phyloP scores from a whole-genome alignment of 768 basidiomycete genomes.

The Russula sp. region DNA sequence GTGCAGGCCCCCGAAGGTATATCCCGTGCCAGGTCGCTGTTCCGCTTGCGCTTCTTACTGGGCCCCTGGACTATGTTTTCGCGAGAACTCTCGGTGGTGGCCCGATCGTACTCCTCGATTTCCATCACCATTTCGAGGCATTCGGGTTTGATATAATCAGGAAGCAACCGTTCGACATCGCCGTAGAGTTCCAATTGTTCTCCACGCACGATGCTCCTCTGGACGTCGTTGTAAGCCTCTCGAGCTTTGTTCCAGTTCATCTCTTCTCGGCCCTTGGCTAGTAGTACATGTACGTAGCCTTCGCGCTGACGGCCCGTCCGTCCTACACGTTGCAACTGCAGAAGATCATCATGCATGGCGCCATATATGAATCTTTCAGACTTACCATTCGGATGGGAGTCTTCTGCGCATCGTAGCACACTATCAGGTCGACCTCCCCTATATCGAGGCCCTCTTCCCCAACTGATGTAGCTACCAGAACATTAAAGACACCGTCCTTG shows the following conservation, averaged over 20 bases:
- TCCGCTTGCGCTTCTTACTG: slow-evolving; percentile 58
- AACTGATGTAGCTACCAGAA: slow-evolving; percentile 91
- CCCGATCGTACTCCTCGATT: slow-evolving; percentile 60
- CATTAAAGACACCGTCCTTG: slow-evolving; percentile 81
- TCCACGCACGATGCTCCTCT: slow-evolving; percentile 78
- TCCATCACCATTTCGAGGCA: slow-evolving; percentile 79
- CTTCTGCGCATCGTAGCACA: slow-evolving; percentile 96
- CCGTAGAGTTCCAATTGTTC: slow-evolving; percentile 84
- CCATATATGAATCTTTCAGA: not conserved
- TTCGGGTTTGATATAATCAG: slow-evolving; percentile 66
- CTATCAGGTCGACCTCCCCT: slow-evolving; percentile 91
- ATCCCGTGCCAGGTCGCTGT: slow-evolving; percentile 59
- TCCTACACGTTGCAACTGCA: slow-evolving; percentile 89
- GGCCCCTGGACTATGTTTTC: slow-evolving; percentile 29
- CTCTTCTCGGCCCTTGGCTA: slow-evolving; percentile 89
- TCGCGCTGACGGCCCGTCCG: slow-evolving; percentile 90
- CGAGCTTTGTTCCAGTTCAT: slow-evolving; percentile 84
- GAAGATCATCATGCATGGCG: not conserved
- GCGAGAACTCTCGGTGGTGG: slow-evolving; percentile 33
- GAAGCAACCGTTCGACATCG: slow-evolving; percentile 85
- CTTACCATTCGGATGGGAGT: slow-evolving; percentile 92
- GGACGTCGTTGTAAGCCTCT: slow-evolving; percentile 79
- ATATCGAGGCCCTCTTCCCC: slow-evolving; percentile 99
- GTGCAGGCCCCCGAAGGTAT: slow-evolving; percentile 65
- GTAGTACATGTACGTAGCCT: slow-evolving; percentile 84